Percentiles rank a stretch among this genome's conserved stretches.
These are phyloP conservation scores for Mycena galopus DNA, from an alignment of 768 basidiomycete species.

Conservation along the genomic window DNA sequence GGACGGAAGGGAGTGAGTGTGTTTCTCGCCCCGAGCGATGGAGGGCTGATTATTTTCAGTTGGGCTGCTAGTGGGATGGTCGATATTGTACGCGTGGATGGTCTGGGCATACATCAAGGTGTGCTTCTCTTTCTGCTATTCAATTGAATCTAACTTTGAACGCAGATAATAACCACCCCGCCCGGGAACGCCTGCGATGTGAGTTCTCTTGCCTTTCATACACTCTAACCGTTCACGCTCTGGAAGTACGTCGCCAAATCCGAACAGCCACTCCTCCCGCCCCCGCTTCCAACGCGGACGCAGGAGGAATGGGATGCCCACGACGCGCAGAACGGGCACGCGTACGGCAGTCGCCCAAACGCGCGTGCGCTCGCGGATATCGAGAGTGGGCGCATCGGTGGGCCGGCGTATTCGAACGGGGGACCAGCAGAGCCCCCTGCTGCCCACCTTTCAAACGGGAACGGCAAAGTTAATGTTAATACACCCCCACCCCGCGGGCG, in stretches of 20 bases:
- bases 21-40: background rate
- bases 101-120: constrained; percentile 87
- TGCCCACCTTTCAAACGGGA: constrained; percentile 3
- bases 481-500: too few species aligned
- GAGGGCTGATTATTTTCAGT: constrained; percentile 55
- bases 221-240: constrained; percentile 25
- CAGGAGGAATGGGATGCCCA: constrained; percentile 14
- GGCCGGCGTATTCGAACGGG: constrained; percentile 61
- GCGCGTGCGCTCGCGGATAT: constrained; percentile 23
- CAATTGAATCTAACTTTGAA: background rate
- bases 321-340: background rate
- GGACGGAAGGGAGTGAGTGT: constrained; percentile 76
- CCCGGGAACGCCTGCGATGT: constrained; percentile 81
- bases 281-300: background rate
- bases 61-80: constrained; percentile 73
- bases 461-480: background rate
- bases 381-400: constrained; percentile 50
- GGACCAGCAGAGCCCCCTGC: background rate
- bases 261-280: constrained; percentile 44
- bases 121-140: background rate
- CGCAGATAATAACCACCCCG: constrained; percentile 73
- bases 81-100: constrained; percentile 75
- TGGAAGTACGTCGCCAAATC: constrained; percentile 44
- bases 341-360: background rate
- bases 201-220: constrained; percentile 36